These are phyloP conservation scores for Mycena galericulata DNA, from an alignment of 768 basidiomycete genomes.

Conservation along the genomic window DNA sequence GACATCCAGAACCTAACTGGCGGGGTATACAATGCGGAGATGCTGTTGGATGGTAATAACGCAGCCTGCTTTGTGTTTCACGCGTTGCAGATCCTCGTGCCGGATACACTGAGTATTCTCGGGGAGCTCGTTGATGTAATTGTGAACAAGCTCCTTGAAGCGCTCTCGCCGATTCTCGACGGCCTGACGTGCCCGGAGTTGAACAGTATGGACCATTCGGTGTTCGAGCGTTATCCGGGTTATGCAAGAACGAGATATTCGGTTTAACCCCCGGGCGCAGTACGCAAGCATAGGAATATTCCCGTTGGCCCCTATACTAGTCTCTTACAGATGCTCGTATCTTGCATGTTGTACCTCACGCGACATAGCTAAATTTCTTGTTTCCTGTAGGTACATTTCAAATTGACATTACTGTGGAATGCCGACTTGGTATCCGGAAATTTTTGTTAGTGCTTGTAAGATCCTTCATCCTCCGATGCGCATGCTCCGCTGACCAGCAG, in stretches of 20 bases:
- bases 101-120: neutral
- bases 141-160: neutral
- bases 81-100: neutral
- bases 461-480: too few species aligned
- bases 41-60: conserved; percentile 9
- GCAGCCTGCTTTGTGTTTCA: conserved; percentile 7
- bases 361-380: too few species aligned
- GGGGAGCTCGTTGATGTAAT: neutral
- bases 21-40: conserved; percentile 3
- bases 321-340: too few species aligned
- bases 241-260: neutral
- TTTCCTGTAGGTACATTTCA: too few species aligned
- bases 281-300: too few species aligned
- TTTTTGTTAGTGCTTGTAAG: too few species aligned
- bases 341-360: too few species aligned
- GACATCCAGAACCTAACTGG: conserved; percentile 1
- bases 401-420: too few species aligned
- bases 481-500: too few species aligned
- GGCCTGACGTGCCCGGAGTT: conserved; percentile 3
- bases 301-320: too few species aligned
- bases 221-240: conserved; percentile 2
- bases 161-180: neutral
- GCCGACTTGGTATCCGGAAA: too few species aligned
- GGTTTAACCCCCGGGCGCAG: too few species aligned
- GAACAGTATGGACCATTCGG: neutral